Evolutionary conservation across 257 asterid genomes (phyloP).

Genomic region (Eustoma russellianum): DNA sequence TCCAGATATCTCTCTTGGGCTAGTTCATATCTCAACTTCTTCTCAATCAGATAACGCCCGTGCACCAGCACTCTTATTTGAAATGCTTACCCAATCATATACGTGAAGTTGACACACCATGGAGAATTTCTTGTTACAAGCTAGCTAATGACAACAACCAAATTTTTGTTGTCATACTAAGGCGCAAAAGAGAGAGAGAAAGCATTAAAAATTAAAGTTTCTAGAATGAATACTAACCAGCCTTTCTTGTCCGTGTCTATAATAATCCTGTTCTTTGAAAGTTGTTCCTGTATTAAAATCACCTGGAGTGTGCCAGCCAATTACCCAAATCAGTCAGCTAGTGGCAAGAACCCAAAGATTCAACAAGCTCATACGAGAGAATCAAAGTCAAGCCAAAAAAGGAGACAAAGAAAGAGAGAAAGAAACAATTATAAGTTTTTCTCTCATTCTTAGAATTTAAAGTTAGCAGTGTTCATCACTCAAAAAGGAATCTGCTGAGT

Average conservation of each 20-base stretch:
- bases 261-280: conserved; percentile 90
- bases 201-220: background rate
- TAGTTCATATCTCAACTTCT: too few species aligned
- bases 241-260: conserved; percentile 85
- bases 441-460: background rate
- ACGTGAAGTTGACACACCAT: too few species aligned
- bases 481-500: background rate
- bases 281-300: conserved; percentile 93
- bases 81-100: too few species aligned
- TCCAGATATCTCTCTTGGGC: too few species aligned
- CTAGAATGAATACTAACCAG: conserved; percentile 39
- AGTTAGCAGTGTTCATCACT: background rate
- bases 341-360: background rate
- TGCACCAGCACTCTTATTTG: too few species aligned
- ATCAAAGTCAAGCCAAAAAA: background rate
- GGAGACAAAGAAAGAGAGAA: background rate
- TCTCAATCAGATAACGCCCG: too few species aligned
- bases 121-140: too few species aligned
- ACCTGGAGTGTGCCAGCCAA: conserved; percentile 36
- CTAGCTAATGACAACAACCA: too few species aligned
- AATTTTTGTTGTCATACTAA: too few species aligned
- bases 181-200: background rate
- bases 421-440: background rate
- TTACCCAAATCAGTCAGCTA: conserved; percentile 5
- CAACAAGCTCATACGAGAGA: background rate